A percentile compares a stretch with the other conserved stretches of the same genome.
Conservation (phyloP, 495 filamentous ascomycete species). For the Podospora pseudoanserina region DNA sequence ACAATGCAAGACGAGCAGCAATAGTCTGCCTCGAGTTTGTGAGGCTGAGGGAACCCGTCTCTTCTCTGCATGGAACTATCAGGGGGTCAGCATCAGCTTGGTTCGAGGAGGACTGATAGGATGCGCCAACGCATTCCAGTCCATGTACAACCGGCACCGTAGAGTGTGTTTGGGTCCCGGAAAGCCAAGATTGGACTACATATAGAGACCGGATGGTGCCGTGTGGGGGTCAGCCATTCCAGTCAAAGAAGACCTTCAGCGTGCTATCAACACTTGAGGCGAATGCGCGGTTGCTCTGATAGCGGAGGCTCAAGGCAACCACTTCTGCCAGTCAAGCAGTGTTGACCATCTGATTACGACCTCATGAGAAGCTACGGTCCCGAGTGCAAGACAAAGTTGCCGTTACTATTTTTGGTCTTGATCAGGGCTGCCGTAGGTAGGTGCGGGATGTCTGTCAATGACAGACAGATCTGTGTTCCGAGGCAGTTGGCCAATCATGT, state of each 20-base stretch:
- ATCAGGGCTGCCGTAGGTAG: neutral
- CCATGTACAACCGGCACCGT: slow-evolving; percentile 1
- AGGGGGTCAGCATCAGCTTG: neutral
- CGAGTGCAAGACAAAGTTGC: neutral
- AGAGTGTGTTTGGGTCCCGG: neutral
- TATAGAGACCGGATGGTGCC: neutral
- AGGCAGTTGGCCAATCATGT: neutral
- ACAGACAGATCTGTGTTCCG: slow-evolving; percentile 2
- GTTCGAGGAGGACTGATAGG: neutral
- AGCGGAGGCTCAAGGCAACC: neutral
- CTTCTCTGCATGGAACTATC: slow-evolving; percentile 6
- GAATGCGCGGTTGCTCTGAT: too few species aligned
- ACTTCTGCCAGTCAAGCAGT: neutral
- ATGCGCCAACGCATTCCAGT: neutral
- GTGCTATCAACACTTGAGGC: too few species aligned
- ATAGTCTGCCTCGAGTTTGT: neutral
- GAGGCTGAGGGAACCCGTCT: slow-evolving; percentile 6
- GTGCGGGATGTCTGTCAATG: neutral
- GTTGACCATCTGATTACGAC: neutral
- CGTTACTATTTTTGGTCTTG: slow-evolving; percentile 9
- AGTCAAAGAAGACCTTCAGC: too few species aligned
- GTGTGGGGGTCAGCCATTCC: neutral
- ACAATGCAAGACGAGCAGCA: neutral
- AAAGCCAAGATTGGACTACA: neutral
- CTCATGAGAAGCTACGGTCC: neutral